A percentile compares a stretch with the other conserved stretches of the same genome.
These are phyloP conservation scores for Hyphopichia wangnamkhiaoensis DNA, from an alignment of 1,139 yeast species.

Conservation along the genomic window DNA sequence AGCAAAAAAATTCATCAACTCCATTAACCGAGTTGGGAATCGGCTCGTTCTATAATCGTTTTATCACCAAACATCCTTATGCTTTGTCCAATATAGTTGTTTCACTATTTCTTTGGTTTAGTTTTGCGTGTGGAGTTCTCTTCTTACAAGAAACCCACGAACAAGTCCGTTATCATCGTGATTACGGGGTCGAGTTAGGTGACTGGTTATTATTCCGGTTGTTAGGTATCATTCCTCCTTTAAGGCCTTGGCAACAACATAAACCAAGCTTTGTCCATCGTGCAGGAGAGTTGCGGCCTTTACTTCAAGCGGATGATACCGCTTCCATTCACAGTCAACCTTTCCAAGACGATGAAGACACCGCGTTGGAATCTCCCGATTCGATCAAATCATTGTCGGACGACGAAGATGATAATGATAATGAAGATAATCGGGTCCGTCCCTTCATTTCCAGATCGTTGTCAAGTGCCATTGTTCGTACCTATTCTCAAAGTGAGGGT, in stretches of 20 bases:
- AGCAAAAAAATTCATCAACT: background rate
- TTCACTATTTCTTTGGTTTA: constrained; percentile 40
- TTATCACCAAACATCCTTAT: constrained; percentile 52
- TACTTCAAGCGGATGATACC: background rate
- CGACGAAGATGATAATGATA: constrained; percentile 2
- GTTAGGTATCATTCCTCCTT: constrained; percentile 32
- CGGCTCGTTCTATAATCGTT: constrained; percentile 18
- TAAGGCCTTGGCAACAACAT: constrained; percentile 34
- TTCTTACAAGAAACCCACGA: constrained; percentile 66
- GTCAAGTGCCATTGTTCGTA: constrained; percentile 28
- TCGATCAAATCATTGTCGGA: background rate
- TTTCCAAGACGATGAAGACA: background rate
- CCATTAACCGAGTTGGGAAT: background rate
- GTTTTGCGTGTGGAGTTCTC: constrained; percentile 44
- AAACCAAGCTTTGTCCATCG: constrained; percentile 3
- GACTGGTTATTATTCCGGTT: constrained; percentile 35
- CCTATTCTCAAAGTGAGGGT: constrained; percentile 23
- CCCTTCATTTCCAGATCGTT: constrained; percentile 23
- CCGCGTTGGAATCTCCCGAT: background rate
- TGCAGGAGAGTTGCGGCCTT: constrained; percentile 1
- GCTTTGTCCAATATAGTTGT: constrained; percentile 63
- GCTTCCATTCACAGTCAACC: constrained; percentile 1
- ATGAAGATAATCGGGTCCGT: constrained; percentile 13
- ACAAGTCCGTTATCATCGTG: constrained; percentile 39
- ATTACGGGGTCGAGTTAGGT: constrained; percentile 57